Conservation (phyloP, 2,329 filamentous ascomycete species). For the Sporothrix brunneoviolacea region DNA sequence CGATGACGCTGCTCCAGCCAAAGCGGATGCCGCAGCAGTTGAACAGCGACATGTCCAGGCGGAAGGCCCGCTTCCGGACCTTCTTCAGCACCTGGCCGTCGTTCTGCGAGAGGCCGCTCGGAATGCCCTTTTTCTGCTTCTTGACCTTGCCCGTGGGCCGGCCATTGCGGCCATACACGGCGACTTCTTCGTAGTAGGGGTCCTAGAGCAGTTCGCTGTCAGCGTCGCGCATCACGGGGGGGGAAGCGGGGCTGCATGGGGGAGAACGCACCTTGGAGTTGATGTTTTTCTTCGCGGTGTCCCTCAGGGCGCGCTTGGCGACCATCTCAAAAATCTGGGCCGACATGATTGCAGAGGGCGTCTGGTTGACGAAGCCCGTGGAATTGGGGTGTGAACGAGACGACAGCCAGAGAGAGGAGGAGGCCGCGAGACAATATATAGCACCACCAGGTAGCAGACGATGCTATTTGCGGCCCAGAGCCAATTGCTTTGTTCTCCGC, state of each 20-base stretch:
- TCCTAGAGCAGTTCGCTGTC: slow-evolving; percentile 52
- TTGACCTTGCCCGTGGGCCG: slow-evolving; percentile 64
- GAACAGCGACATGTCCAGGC: slow-evolving; percentile 78
- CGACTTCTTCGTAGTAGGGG: slow-evolving; percentile 80
- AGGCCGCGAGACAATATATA: background rate
- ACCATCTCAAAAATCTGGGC: slow-evolving; percentile 16
- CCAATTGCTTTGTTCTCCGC: slow-evolving; percentile 11
- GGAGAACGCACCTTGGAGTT: slow-evolving; percentile 19
- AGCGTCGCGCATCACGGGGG: background rate
- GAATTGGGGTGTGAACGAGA: background rate
- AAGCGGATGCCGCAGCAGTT: slow-evolving; percentile 75
- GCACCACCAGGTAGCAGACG: background rate
- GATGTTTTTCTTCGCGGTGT: slow-evolving; percentile 21
- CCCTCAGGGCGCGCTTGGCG: slow-evolving; percentile 19
- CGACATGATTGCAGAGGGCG: slow-evolving; percentile 14
- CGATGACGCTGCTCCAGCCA: slow-evolving; percentile 85
- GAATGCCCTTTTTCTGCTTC: slow-evolving; percentile 78
- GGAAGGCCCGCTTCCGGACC: slow-evolving; percentile 79
- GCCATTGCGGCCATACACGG: slow-evolving; percentile 62
- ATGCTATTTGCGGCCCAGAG: slow-evolving; percentile 2
- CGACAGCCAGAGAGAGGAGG: background rate
- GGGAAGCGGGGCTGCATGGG: background rate
- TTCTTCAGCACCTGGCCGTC: slow-evolving; percentile 78
- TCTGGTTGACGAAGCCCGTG: too few relatives aligned
- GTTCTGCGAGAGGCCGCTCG: slow-evolving; percentile 72